A percentile compares a stretch with the other conserved stretches of the same genome.
These are phyloP conservation scores for Psidium guajava DNA, from an alignment of 345 rosid genomes.

Conservation along the genomic window DNA sequence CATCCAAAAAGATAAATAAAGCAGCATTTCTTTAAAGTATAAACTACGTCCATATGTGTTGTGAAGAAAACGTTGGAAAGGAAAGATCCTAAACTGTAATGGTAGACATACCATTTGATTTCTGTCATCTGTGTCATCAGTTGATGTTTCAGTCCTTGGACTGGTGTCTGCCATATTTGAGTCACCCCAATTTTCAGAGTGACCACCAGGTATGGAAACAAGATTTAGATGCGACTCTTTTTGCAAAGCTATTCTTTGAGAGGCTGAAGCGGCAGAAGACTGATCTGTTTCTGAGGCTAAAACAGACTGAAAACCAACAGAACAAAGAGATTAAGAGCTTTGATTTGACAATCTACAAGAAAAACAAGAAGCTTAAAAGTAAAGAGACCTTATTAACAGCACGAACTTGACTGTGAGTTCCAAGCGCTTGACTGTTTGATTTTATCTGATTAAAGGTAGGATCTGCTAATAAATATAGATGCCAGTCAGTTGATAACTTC, in stretches of 20 bases:
- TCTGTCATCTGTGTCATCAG: constrained; percentile 84
- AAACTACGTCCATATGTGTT: neutral
- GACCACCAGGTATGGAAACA: constrained; percentile 31
- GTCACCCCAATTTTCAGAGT: constrained; percentile 52
- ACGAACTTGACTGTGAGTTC: constrained; percentile 33
- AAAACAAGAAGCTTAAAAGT: neutral
- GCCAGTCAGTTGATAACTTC: neutral
- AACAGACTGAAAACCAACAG: constrained; percentile 16
- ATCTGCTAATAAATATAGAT: constrained; percentile 18
- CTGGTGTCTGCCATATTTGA: constrained; percentile 70
- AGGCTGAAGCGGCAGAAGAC: constrained; percentile 15
- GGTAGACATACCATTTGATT: constrained; percentile 51
- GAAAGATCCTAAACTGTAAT: neutral
- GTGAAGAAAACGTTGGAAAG: neutral
- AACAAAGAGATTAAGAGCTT: neutral
- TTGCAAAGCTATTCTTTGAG: constrained; percentile 20
- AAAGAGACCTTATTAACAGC: constrained; percentile 32
- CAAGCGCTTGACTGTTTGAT: constrained; percentile 26
- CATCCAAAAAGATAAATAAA: neutral
- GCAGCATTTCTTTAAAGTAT: neutral
- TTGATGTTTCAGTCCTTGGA: constrained; percentile 77
- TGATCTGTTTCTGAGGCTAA: constrained; percentile 22
- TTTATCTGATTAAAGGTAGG: constrained; percentile 44
- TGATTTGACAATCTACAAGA: neutral
- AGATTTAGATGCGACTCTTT: constrained; percentile 25